Evolutionary conservation across 441 rosid genomes (phyloP), one percentile per base, ranked within the genome.

Genomic region (Breynia disticha): DNA sequence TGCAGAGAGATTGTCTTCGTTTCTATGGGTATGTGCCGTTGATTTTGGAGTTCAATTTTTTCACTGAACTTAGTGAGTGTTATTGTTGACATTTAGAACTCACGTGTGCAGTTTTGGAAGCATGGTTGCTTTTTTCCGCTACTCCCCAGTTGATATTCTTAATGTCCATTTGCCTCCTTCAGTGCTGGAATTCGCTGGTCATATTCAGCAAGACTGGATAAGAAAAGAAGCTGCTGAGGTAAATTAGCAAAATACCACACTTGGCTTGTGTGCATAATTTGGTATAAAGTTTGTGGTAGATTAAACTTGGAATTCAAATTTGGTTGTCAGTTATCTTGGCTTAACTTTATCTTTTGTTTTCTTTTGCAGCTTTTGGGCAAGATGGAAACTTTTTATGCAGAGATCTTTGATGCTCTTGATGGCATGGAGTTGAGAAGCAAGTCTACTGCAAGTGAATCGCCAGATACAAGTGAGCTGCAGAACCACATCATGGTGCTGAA

Each of bases 41-140:
- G 14, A 53, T 17, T 35, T 58, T 16, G 41, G 19, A 61, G 55
- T 46, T 39, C 12, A 38, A 16, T 48, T 19, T n/a, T 15, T 9
- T 5, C 12, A 48, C 42, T 35, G 42, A 7, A 21, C 7, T 17
- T 52, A 22, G 6, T 16, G 22, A 24, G 19, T 22, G 28, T 39
- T 54, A 52, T 39, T 46, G 59, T 67, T 62, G 35, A 69, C 55
- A 38, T 17, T 60, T 22, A 51, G 35, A 51, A 41, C 19, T 42
- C 39, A 57, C 37, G 38, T 69, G 54, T 63, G 41, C 77, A 90
- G 98, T 73, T 85, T 78, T 56, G 98, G 98, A 49, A 79, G 78
- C 74, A 88, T 88, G 98, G 90, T 91, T 78, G 97, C 88, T 0
- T 81, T 91, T 79, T 91, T 91, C 76, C 83, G 86, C 53, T 91